phyloP scores from a whole-genome alignment of 148 eudicot genomes.

The Vaccinium vitisidaea region DNA sequence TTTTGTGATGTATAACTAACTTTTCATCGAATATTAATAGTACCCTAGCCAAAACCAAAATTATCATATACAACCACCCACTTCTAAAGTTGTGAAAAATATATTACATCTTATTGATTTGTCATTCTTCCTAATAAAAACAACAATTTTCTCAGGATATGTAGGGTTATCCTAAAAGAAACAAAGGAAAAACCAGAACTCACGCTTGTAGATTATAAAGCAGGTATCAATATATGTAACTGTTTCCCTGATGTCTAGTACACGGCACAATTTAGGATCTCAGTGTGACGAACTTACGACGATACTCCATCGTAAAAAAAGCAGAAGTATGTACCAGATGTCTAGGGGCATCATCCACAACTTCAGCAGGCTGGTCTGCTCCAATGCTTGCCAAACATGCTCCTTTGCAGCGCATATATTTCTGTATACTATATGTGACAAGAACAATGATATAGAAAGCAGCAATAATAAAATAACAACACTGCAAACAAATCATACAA shows the following conservation, averaged over 20 bases:
- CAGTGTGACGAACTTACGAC: background rate
- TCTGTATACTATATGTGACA: constrained; percentile 58
- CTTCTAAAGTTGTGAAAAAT: background rate
- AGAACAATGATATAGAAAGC: background rate
- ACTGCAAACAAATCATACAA: constrained; percentile 1
- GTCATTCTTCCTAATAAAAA: background rate
- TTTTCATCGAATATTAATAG: background rate
- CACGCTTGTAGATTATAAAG: background rate
- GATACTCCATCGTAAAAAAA: background rate
- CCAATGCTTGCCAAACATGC: constrained; percentile 86
- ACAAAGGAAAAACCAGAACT: background rate
- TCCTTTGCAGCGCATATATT: constrained; percentile 82
- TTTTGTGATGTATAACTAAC: background rate
- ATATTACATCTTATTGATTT: background rate
- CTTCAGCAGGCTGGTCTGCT: constrained; percentile 98
- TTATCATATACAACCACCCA: background rate
- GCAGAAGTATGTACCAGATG: constrained; percentile 65
- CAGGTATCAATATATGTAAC: background rate
- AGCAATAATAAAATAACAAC: background rate
- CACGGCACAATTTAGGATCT: background rate
- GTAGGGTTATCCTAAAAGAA: background rate
- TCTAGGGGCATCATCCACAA: constrained; percentile 85
- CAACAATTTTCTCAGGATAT: background rate
- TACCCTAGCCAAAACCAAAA: background rate
- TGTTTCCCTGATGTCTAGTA: background rate